Evolutionary conservation across 495 filamentous ascomycete species (phyloP).

Genomic region (Lindgomyces ingoldianus): DNA sequence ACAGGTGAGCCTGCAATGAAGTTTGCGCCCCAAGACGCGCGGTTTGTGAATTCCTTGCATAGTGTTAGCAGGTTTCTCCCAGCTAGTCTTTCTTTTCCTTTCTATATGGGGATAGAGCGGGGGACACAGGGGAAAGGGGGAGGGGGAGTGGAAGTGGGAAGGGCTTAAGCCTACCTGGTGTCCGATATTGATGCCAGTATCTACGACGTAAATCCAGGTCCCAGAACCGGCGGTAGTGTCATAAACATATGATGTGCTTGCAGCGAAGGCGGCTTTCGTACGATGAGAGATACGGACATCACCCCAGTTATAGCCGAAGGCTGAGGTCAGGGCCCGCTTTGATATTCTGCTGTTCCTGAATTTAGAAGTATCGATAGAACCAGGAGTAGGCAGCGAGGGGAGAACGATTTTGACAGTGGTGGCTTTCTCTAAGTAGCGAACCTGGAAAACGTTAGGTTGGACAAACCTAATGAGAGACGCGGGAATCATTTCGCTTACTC

Average conservation of each 20-base stretch:
- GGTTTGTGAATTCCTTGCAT: background rate
- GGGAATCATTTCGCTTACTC: background rate
- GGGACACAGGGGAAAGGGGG: too few relatives aligned
- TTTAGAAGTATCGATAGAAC: background rate
- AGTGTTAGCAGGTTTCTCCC: too few relatives aligned
- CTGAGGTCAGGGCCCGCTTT: background rate
- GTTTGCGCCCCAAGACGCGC: background rate
- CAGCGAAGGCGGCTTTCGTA: background rate
- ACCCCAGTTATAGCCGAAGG: background rate
- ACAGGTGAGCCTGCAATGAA: too few relatives aligned
- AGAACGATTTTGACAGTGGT: background rate
- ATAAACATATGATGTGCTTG: conserved; percentile 9
- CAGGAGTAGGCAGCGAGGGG: background rate
- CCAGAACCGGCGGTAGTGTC: background rate
- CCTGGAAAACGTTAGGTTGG: background rate
- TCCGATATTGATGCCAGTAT: background rate
- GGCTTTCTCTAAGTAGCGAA: background rate
- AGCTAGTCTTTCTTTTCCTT: too few relatives aligned
- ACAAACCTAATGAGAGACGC: background rate
- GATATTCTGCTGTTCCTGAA: background rate
- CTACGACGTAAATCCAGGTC: background rate
- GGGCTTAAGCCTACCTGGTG: too few relatives aligned
- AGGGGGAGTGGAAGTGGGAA: too few relatives aligned
- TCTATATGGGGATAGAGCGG: too few relatives aligned
- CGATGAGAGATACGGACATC: background rate